phyloP scores from a whole-genome alignment of 768 basidiomycete species.

The Hypsizygus marmoreus region DNA sequence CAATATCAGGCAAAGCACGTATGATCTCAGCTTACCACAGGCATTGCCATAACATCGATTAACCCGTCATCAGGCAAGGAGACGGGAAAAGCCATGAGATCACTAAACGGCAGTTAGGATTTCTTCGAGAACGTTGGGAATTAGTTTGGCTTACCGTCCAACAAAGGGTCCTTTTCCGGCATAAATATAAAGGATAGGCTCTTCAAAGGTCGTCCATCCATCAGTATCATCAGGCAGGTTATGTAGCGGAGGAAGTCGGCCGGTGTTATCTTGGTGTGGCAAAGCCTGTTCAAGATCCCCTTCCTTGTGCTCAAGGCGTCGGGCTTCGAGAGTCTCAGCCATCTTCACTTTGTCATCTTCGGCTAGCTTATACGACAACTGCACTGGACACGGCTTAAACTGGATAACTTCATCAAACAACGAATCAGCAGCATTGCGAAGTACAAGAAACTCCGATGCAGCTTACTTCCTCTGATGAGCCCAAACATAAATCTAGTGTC shows the following conservation, averaged over 20 bases:
- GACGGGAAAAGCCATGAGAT: constrained; percentile 83
- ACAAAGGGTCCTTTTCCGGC: constrained; percentile 83
- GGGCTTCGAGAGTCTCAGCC: constrained; percentile 51
- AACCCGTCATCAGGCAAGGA: constrained; percentile 78
- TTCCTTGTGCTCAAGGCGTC: constrained; percentile 27
- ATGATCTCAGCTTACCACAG: constrained; percentile 61
- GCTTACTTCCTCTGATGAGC: constrained; percentile 67
- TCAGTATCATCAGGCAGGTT: constrained; percentile 46
- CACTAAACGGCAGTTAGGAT: constrained; percentile 36
- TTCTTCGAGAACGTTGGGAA: neutral
- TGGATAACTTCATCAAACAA: constrained; percentile 47
- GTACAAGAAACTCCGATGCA: neutral
- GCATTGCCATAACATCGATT: constrained; percentile 72
- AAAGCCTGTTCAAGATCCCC: constrained; percentile 4
- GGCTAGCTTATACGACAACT: constrained; percentile 69
- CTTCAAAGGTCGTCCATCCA: constrained; percentile 72
- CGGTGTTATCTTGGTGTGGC: constrained; percentile 15
- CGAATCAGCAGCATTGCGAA: neutral
- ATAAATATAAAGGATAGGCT: constrained; percentile 68
- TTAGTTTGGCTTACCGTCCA: constrained; percentile 46
- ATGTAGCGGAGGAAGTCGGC: constrained; percentile 47
- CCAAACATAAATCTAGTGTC: constrained; percentile 77
- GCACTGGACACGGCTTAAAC: constrained; percentile 66
- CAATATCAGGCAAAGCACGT: too few relatives aligned
- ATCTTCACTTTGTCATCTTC: constrained; percentile 73